A percentile compares a stretch with the other conserved stretches of the same genome.
Conservation (phyloP, 768 basidiomycete species). For the Cubamyces sp. region DNA sequence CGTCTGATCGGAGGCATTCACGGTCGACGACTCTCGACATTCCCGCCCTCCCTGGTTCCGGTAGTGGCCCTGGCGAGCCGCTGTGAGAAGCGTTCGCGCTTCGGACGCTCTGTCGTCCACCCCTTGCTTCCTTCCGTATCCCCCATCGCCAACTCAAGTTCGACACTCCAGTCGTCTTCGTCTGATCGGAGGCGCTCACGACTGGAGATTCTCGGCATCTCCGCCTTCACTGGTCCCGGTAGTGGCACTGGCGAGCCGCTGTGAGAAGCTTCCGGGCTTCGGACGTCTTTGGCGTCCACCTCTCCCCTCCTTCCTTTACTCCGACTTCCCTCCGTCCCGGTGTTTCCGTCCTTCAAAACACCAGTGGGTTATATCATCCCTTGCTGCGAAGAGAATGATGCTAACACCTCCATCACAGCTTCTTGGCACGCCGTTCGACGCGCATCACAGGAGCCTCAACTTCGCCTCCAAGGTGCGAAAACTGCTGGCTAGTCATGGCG, state of each 20-base stretch:
- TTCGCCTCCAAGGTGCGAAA: too few species aligned
- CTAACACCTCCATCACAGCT: not conserved
- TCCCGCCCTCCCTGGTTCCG: not conserved
- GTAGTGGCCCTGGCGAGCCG: not conserved
- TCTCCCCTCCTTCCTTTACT: not conserved
- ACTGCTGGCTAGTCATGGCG: too few species aligned
- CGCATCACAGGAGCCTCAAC: not conserved
- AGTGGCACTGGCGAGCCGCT: not conserved
- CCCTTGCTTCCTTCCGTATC: not conserved
- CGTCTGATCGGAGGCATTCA: conserved; percentile 1
- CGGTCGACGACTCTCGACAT: not conserved
- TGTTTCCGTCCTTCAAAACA: not conserved
- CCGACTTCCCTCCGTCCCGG: not conserved
- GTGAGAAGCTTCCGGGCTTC: not conserved
- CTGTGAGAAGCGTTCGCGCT: not conserved
- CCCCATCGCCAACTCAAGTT: too few species aligned
- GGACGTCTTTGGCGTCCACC: not conserved
- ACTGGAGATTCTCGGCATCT: not conserved
- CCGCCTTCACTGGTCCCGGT: not conserved
- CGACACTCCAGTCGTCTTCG: not conserved
- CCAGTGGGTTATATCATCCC: not conserved
- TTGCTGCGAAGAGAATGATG: not conserved
- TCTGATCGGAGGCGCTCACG: conserved; percentile 1
- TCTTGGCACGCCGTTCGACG: not conserved
- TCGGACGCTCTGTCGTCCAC: conserved; percentile 1